phyloP scores from a whole-genome alignment of 2,329 filamentous ascomycete genomes.

The Lachnellula arida region DNA sequence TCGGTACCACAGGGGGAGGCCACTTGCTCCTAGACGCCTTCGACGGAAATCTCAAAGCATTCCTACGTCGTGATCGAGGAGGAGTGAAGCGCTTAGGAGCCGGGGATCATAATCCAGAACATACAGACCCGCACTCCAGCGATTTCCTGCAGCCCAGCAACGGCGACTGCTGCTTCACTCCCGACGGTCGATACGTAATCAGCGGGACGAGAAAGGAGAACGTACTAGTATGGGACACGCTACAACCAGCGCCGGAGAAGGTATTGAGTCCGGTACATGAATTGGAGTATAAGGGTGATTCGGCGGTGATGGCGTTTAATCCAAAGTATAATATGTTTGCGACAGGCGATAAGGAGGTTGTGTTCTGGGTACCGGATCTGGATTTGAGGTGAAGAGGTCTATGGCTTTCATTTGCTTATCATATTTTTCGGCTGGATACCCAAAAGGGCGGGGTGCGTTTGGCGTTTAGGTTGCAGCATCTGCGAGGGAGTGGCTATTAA shows the following conservation, averaged over 20 bases:
- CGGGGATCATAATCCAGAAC: slow-evolving; percentile 41
- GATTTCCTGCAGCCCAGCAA: slow-evolving; percentile 47
- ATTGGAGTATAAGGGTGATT: slow-evolving; percentile 62
- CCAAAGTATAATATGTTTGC: slow-evolving; percentile 89
- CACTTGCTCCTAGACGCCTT: slow-evolving; percentile 96
- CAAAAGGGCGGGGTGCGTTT: neutral
- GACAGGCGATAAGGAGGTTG: slow-evolving; percentile 77
- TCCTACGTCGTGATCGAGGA: slow-evolving; percentile 56
- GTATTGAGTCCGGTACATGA: slow-evolving; percentile 60
- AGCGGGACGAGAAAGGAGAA: slow-evolving; percentile 69
- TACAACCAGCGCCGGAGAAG: slow-evolving; percentile 49
- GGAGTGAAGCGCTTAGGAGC: slow-evolving; percentile 48
- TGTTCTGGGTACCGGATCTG: slow-evolving; percentile 74
- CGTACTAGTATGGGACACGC: slow-evolving; percentile 81
- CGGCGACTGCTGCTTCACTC: slow-evolving; percentile 82
- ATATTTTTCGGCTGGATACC: neutral
- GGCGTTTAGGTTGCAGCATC: neutral
- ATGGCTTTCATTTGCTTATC: neutral
- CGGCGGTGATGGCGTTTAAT: slow-evolving; percentile 79
- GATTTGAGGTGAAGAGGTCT: slow-evolving; percentile 8
- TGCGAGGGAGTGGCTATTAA: too few relatives aligned
- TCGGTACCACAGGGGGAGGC: slow-evolving; percentile 77
- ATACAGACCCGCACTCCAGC: slow-evolving; percentile 25
- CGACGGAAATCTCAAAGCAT: slow-evolving; percentile 72
- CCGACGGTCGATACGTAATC: slow-evolving; percentile 83